Conservation (phyloP, 805 yeast species). For the Metschnikowia kofuensis region DNA sequence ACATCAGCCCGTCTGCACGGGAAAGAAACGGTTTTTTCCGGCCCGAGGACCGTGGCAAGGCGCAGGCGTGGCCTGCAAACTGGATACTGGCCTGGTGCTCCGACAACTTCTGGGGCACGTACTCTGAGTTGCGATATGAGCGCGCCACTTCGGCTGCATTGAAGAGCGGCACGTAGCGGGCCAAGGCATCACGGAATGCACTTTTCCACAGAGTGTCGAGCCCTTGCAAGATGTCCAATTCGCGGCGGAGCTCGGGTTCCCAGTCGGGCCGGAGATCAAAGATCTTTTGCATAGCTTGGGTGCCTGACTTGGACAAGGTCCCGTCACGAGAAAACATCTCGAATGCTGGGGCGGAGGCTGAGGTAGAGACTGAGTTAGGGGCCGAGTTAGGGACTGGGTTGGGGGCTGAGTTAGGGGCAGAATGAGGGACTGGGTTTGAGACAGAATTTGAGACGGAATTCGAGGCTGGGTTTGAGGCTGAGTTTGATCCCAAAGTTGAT, state of each 20-base stretch:
- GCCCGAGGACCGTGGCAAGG: not conserved
- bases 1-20: not conserved
- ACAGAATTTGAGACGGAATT: no score
- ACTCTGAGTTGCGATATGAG: conserved; percentile 21
- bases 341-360: not conserved
- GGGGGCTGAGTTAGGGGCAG: no score
- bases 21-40: not conserved
- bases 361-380: not conserved
- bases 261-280: conserved; percentile 32
- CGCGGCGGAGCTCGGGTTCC: conserved; percentile 30
- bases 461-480: no score
- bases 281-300: conserved; percentile 26
- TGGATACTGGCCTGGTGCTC: conserved; percentile 38
- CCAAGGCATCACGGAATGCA: conserved; percentile 27
- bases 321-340: conserved; percentile 32
- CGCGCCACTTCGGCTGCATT: conserved; percentile 30
- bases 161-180: conserved; percentile 27
- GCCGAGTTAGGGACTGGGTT: no score
- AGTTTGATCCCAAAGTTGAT: no score
- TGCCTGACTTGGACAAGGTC: conserved; percentile 22
- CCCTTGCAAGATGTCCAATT: conserved; percentile 23
- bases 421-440: no score
- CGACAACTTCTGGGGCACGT: conserved; percentile 30
- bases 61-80: conserved; percentile 33
- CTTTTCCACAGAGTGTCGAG: conserved; percentile 32